These are phyloP conservation scores for Ustilago cynodontis DNA, from an alignment of 1,284 basidiomycete species.

Conservation along the genomic window DNA sequence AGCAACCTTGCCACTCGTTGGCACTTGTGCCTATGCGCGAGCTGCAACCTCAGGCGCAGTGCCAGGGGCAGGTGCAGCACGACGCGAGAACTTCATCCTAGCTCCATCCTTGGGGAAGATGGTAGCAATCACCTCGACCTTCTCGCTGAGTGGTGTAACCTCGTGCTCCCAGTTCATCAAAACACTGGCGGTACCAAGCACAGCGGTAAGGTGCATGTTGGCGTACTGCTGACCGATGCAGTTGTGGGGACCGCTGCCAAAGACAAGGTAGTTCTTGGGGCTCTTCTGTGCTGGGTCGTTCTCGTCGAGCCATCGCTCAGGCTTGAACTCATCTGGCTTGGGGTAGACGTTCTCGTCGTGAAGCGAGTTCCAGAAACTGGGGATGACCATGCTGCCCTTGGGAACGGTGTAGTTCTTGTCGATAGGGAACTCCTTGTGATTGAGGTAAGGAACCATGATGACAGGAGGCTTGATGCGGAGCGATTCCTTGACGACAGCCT, in stretches of 20 bases:
- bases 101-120: constrained; percentile 95
- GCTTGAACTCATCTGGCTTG: constrained; percentile 83
- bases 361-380: constrained; percentile 89
- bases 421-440: constrained; percentile 91
- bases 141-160: constrained; percentile 80
- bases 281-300: constrained; percentile 86
- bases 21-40: constrained; percentile 28
- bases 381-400: constrained; percentile 91
- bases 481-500: constrained; percentile 91
- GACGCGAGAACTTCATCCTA: constrained; percentile 77
- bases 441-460: constrained; percentile 87
- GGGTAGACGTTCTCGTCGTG: constrained; percentile 91
- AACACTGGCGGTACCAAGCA: constrained; percentile 84
- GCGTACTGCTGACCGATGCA: constrained; percentile 96
- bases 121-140: constrained; percentile 75
- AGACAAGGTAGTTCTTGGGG: constrained; percentile 95
- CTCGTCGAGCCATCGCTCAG: constrained; percentile 93
- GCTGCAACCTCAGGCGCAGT: constrained; percentile 62
- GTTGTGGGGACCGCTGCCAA: constrained; percentile 83
- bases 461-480: constrained; percentile 86
- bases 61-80: constrained; percentile 55
- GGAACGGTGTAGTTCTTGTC: constrained; percentile 90
- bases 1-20: not conserved
- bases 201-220: constrained; percentile 87
- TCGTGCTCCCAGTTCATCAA: constrained; percentile 91